Conservation (phyloP, 306 rosid species). For the Medicago lupulina region DNA sequence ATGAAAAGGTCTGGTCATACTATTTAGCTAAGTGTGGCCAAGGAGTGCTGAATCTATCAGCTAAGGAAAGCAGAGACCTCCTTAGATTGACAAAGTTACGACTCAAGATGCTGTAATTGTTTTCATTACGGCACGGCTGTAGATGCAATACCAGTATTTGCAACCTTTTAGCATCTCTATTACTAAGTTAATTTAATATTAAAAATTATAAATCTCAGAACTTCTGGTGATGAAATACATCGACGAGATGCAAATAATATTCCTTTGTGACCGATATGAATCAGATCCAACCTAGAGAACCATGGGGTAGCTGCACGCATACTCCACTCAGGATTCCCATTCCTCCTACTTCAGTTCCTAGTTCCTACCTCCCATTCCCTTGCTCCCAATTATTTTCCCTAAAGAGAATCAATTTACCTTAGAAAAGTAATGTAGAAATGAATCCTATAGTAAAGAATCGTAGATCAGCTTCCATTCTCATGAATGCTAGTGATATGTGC, state of each 20-base stretch:
- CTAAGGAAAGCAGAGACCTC: not conserved
- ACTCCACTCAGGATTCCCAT: conserved; percentile 23
- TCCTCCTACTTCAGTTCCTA: conserved; percentile 26
- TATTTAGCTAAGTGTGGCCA: conserved; percentile 25
- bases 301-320: conserved; percentile 23
- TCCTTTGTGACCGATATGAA: conserved; percentile 9
- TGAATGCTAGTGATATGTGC: conserved; percentile 52
- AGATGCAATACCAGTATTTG: conserved; percentile 26
- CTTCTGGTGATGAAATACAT: not conserved
- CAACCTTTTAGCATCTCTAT: conserved; percentile 32
- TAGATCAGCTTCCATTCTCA: conserved; percentile 63
- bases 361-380: conserved; percentile 32
- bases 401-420: conserved; percentile 39
- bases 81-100: conserved; percentile 21
- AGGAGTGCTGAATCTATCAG: not conserved
- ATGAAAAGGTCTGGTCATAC: conserved; percentile 5
- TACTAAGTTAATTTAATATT: conserved; percentile 2
- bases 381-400: conserved; percentile 24
- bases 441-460: conserved; percentile 1
- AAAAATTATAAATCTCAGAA: not conserved
- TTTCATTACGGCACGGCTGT: conserved; percentile 6
- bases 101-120: conserved; percentile 7
- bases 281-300: conserved; percentile 35
- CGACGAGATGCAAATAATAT: conserved; percentile 32
- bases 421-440: conserved; percentile 26